Evolutionary conservation across 176 grass and related monocot species (phyloP).

Genomic region (Typha latifolia): DNA sequence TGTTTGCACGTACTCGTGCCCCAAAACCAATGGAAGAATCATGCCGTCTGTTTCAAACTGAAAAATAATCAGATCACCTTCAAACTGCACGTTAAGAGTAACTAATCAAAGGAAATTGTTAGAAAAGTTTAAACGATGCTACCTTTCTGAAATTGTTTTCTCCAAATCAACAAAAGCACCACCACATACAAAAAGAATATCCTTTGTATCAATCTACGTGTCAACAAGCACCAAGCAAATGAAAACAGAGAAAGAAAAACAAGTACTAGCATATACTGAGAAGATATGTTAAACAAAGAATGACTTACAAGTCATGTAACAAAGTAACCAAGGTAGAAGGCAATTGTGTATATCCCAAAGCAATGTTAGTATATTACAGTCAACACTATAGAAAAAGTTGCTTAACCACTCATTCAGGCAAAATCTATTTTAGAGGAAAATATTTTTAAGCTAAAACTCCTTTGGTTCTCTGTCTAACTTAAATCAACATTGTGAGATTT

Average conservation of each 20-base stretch:
- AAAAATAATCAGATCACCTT: neutral
- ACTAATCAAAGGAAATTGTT: conserved; percentile 11
- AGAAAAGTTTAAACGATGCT: conserved; percentile 6
- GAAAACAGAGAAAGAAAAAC: conserved; percentile 8
- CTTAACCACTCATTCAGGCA: too few species aligned
- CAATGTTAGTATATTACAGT: too few species aligned
- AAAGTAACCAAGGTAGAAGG: too few species aligned
- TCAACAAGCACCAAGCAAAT: conserved; percentile 11
- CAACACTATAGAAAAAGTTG: too few species aligned
- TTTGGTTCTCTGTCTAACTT: too few species aligned
- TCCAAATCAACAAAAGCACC: conserved; percentile 88
- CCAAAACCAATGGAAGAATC: conserved; percentile 98
- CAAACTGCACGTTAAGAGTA: conserved; percentile 12
- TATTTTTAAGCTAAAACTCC: too few species aligned
- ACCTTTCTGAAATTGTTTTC: conserved; percentile 98
- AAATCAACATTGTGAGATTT: too few species aligned
- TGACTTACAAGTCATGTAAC: too few species aligned
- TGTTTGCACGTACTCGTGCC: conserved; percentile 74
- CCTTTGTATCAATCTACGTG: conserved; percentile 92
- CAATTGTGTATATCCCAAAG: too few species aligned
- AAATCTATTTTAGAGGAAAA: too few species aligned
- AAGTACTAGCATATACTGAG: too few species aligned
- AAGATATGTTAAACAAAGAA: neutral
- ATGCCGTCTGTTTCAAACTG: conserved; percentile 36
- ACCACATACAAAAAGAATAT: conserved; percentile 96